Base-by-base conservation (phyloP, 345 rosid species). In the Lepidium sativum region DNA sequence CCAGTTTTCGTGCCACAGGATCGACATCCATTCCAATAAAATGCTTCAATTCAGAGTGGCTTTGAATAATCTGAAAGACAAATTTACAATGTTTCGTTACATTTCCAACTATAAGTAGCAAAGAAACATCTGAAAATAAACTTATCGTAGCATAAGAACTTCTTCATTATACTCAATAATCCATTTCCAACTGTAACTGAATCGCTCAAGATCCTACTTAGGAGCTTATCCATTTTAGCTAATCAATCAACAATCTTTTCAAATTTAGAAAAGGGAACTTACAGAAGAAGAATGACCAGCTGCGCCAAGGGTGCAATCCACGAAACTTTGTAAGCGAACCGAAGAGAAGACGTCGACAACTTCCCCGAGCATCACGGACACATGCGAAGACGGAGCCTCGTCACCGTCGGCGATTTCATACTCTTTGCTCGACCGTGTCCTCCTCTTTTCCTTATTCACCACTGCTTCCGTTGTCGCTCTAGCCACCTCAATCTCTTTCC, bases 221-320 rank as follows among this genome's bases (percentile, higher is more conserved):
- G 29, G 33, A 40, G 52, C 23, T 54, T 33, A 38, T 54, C 43
- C 29, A 67, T 58, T 29, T 59, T 6, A 38, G 72, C 52, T 49
- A 38, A 39, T 20, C 18, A 40, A 48, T 21, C 54, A 67, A 37
- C 60, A 52, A 27, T 64, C 4, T 10, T n/a, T 15, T 54, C 62
- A 42, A 17, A 14, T 9, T 55, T 6, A 25, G 23, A 10, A 56
- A 2, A 8, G 27, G 38, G 21, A 15, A 71, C 89, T 61, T 21
- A 92, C 98, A 38, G 94, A 86, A 4, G 96, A 84, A 51, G 96
- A 84, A 68, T 92, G 97, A 17, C 96, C 98, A 12, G 89, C 98
- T 4, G 96, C 94, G 18, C 98, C 98, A 54, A 92, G 79, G 2
- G 98, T 92, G 57, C 97, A 92, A 67, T 92, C 98, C 8, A 86